Conservation (phyloP, 345 rosid genomes). For the Clarkia xantiana region DNA sequence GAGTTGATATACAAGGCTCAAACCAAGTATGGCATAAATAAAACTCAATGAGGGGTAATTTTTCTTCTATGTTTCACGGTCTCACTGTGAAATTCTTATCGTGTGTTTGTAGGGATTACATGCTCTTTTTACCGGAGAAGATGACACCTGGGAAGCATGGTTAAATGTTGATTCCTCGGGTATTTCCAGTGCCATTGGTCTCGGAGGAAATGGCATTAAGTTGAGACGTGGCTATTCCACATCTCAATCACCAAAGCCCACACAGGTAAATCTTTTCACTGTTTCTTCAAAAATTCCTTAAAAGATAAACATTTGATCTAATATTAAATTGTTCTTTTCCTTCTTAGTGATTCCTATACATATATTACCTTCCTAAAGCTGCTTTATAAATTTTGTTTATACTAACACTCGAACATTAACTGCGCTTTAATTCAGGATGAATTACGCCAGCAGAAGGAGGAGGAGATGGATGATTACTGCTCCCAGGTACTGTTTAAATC, state of each 20-base stretch:
- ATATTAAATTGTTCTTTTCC: too few species aligned
- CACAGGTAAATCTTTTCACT: conserved; percentile 36
- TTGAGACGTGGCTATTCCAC: conserved; percentile 80
- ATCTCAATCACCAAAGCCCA: conserved; percentile 51
- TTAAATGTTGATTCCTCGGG: conserved; percentile 70
- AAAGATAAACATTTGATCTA: too few species aligned
- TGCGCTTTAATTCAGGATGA: conserved; percentile 37
- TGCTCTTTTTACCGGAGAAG: conserved; percentile 84
- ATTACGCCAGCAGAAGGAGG: conserved; percentile 70
- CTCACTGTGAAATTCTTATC: conserved; percentile 1
- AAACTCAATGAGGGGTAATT: too few species aligned
- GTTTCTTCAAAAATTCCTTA: too few species aligned
- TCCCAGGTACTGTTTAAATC: conserved; percentile 43
- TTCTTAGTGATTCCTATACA: too few species aligned
- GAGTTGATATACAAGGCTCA: conserved; percentile 75
- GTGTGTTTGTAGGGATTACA: conserved; percentile 61
- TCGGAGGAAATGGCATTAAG: conserved; percentile 58
- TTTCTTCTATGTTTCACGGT: too few species aligned
- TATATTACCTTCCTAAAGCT: too few species aligned
- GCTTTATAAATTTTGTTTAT: too few species aligned
- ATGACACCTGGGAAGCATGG: conserved; percentile 92
- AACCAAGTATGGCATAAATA: conserved; percentile 34
- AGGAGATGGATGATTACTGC: conserved; percentile 87
- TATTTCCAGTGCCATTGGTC: conserved; percentile 44
- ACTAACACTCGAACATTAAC: too few species aligned